Percentiles rank a stretch among this genome's conserved stretches.
These are phyloP conservation scores for Fraxinus ornus DNA, from an alignment of 305 asterid species.

Conservation along the genomic window DNA sequence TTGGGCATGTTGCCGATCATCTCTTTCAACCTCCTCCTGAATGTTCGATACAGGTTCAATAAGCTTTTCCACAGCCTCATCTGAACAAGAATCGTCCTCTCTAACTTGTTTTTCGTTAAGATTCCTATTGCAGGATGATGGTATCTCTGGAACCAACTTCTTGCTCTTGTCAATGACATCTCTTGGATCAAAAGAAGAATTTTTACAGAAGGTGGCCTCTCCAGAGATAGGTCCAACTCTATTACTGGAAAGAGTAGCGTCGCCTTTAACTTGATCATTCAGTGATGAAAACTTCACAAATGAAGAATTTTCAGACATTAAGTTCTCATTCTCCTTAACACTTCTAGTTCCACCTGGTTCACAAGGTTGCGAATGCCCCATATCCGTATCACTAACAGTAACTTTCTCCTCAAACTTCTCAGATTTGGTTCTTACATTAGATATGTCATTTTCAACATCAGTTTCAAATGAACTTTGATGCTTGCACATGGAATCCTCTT, in stretches of 20 bases:
- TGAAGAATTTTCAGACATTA: slow-evolving; percentile 24
- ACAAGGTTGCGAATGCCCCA: slow-evolving; percentile 11
- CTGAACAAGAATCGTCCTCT: slow-evolving; percentile 15
- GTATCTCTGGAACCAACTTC: slow-evolving; percentile 14
- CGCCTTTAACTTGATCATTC: not conserved
- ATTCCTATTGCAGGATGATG: slow-evolving; percentile 6
- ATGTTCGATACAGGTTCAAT: slow-evolving; percentile 18
- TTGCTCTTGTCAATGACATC: slow-evolving; percentile 17
- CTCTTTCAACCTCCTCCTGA: slow-evolving; percentile 29
- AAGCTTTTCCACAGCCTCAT: slow-evolving; percentile 5
- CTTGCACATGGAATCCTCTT: not conserved
- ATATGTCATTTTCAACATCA: slow-evolving; percentile 12
- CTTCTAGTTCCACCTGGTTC: slow-evolving; percentile 24
- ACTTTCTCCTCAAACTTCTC: slow-evolving; percentile 13
- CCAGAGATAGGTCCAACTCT: slow-evolving; percentile 20
- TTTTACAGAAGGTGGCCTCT: slow-evolving; percentile 12
- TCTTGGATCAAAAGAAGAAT: slow-evolving; percentile 8
- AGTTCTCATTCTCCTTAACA: slow-evolving; percentile 22
- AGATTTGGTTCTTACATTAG: not conserved
- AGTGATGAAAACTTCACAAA: slow-evolving; percentile 11
- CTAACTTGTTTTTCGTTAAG: slow-evolving; percentile 20
- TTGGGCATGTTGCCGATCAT: slow-evolving; percentile 21
- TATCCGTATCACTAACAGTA: slow-evolving; percentile 16
- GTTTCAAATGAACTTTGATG: slow-evolving; percentile 24
- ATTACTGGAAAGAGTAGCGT: slow-evolving; percentile 13